Base-by-base conservation (phyloP, 192 early-diverging fungal genomes). In the Coemansia umbellata region DNA sequence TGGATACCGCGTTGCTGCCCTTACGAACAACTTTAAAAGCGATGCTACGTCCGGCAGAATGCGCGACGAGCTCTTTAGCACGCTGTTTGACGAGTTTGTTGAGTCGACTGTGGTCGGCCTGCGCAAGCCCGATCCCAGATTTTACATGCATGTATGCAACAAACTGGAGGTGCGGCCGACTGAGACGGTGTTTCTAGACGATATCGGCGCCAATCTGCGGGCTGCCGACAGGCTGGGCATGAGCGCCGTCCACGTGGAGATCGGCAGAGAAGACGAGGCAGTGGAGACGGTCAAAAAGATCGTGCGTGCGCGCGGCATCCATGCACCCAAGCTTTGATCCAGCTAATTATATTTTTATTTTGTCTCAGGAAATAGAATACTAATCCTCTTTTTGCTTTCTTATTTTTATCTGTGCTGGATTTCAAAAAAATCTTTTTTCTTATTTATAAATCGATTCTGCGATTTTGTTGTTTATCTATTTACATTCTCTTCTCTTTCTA, bases 11-110 rank as follows among this genome's bases (percentile, higher is more conserved):
- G 66, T 90, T 6, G 89, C 82, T 0, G 92, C 92, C 15, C 71
- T 94, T 64, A 92, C 92, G 3, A 94, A 94, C 58, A 92, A 92
- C 70, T 94, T 87, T 35, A 75, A 69, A 51, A 63, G 67, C 22
- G 41, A 63, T 24, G 43, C 36, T 0, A 58, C 47, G 5, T 43
- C 71, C 1, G 60, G 57, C 8, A 47, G 33, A 40, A 47, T 40
- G 35, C 49, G 78, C 32, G 31, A 35, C 37, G 37, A 37, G 37
- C 22, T 55, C 24, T 52, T 87, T 27, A 72, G 55, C 17, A 31
- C 44, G 0, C 41, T 87, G 21, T 94, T 94, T 60, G 79, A 90
- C 47, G 59, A 78, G 22, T 89, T 83, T 79, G 81, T 92, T 40
- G 90, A 92, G 59, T 91, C 88, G 15, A 66, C 81, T 6, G 56